Evolutionary conservation across 352 stramenopile genomes (phyloP), one percentile per base, ranked within the genome.

Genomic region (Pythium volutum): DNA sequence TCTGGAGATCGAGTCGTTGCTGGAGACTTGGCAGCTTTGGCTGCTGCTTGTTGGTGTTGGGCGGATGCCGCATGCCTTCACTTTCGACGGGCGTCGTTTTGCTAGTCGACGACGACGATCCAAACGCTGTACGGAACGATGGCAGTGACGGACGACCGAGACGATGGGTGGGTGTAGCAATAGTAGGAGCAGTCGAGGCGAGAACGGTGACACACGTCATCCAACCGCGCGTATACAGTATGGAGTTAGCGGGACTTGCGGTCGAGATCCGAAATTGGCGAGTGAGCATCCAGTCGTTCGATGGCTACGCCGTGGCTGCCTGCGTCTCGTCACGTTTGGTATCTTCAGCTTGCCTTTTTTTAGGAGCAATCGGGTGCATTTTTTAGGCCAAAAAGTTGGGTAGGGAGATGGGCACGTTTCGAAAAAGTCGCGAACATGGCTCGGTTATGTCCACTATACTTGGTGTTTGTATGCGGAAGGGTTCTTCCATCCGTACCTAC

Each of bases 11-110:
- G 9, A 66, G 23, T 3, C 59, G 39, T 23, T 66, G 31, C n/a
- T 60, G 59, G 50, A 66, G 59, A 33, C 59, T 54, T 6, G 59
- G 59, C 9, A 66, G 51, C 27, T 63, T 36, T 11, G 3, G 56
- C 23, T 48, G 52, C 4, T 52, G n/a, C n/a, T n/a, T n/a, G n/a
- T n/a, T n/a, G n/a, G n/a, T 66, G 15, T 10, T 46, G 5, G 39
- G 29, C 8, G 23, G 51, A 41, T 36, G 31, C 3, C 55, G 55
- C 55, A 62, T 62, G n/a, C n/a, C n/a, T n/a, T n/a, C n/a, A n/a
- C n/a, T n/a, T n/a, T n/a, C n/a, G n/a, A 6, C n/a, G 12, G 26
- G 2, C 1, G 29, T 8, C 22, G 18, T 27, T 36, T 47, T 39
- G 34, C 34, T 42, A 41, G 39, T 39, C 39, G 52, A 41, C 10